Evolutionary conservation across 164 flowering plant genomes (phyloP).

Genomic region (Chimonanthus salicifolius): DNA sequence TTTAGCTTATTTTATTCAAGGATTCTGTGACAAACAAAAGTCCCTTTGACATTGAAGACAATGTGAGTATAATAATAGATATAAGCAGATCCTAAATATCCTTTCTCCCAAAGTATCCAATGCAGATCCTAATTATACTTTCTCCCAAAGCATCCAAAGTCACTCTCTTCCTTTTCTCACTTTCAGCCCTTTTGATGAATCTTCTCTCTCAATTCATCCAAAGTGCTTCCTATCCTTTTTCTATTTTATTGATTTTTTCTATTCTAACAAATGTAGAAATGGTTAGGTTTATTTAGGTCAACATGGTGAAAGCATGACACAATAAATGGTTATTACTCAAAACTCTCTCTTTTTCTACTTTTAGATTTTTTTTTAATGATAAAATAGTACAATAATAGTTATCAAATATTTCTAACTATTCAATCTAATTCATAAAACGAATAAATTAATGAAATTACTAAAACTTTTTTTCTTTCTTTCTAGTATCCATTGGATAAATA

Average conservation of each 20-base stretch:
- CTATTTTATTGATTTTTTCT: background rate
- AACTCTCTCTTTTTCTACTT: too few relatives aligned
- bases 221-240: background rate
- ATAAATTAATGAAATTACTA: too few relatives aligned
- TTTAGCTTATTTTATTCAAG: slow-evolving; percentile 14
- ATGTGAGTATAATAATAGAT: slow-evolving; percentile 44
- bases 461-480: too few relatives aligned
- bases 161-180: slow-evolving; percentile 29
- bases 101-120: slow-evolving; percentile 48
- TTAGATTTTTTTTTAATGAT: background rate
- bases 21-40: slow-evolving; percentile 70
- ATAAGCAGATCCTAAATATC: slow-evolving; percentile 20
- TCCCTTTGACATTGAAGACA: slow-evolving; percentile 46
- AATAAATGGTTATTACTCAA: too few relatives aligned
- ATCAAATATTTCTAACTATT: too few relatives aligned
- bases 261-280: background rate
- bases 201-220: background rate
- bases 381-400: background rate
- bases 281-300: background rate
- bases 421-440: too few relatives aligned
- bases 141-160: slow-evolving; percentile 58
- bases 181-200: slow-evolving; percentile 62
- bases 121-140: slow-evolving; percentile 16
- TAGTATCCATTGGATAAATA: too few relatives aligned
- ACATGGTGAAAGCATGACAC: too few relatives aligned